These are phyloP conservation scores for Ustilago crameri DNA, from an alignment of 1,284 basidiomycete genomes.

Conservation along the genomic window DNA sequence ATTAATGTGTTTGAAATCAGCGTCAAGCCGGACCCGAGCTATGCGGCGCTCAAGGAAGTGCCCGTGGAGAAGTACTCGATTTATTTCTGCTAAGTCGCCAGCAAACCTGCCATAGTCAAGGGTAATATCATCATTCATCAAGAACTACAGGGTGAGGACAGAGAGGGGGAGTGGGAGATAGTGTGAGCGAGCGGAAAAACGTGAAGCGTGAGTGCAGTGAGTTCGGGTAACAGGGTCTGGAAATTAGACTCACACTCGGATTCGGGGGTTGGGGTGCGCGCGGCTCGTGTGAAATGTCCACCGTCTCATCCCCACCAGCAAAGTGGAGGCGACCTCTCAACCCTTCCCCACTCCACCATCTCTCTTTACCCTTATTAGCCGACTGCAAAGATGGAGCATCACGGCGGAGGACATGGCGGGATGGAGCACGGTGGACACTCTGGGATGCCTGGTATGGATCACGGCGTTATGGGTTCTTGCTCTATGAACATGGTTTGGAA, in stretches of 20 bases:
- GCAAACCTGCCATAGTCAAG: background rate
- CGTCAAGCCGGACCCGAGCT: constrained; percentile 14
- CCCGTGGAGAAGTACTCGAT: constrained; percentile 36
- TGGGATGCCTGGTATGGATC: constrained; percentile 3
- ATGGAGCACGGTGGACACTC: constrained; percentile 19
- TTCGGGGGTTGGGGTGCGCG: too few relatives aligned
- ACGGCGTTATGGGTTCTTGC: constrained; percentile 23
- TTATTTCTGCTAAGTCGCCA: constrained; percentile 27
- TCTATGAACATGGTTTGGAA: constrained; percentile 52
- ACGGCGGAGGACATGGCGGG: constrained; percentile 14
- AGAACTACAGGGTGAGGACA: too few relatives aligned
- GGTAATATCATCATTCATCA: background rate
- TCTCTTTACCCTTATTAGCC: too few relatives aligned
- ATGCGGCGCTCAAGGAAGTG: constrained; percentile 7
- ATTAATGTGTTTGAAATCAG: constrained; percentile 45
- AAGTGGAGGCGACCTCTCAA: background rate
- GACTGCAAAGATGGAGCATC: background rate
- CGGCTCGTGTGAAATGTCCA: too few relatives aligned
- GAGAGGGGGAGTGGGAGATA: too few relatives aligned
- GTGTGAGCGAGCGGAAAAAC: too few relatives aligned
- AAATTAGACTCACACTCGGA: too few relatives aligned
- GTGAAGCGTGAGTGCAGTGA: too few relatives aligned
- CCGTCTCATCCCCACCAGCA: too few relatives aligned
- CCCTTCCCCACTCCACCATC: background rate
- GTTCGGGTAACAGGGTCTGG: too few relatives aligned